Evolutionary conservation across 192 early-diverging fungal species (phyloP).

Genomic region (Gamsiella multidivaricata): DNA sequence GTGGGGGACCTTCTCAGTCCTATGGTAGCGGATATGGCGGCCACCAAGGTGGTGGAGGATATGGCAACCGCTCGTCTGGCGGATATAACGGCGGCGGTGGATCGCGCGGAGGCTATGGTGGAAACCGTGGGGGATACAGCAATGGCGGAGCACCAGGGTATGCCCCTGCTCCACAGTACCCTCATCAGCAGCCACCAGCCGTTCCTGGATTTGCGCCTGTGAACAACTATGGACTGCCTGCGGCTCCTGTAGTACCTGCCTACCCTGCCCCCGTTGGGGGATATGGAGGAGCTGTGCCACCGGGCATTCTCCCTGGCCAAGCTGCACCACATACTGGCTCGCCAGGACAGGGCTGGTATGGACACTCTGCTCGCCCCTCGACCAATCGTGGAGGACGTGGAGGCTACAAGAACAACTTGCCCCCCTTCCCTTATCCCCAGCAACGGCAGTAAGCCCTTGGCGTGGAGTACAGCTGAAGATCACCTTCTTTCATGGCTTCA

Average conservation of each 20-base stretch:
- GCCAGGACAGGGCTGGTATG: conserved; percentile 37
- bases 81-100: conserved; percentile 21
- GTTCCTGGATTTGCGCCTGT: conserved; percentile 45
- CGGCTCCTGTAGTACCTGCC: neutral
- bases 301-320: conserved; percentile 34
- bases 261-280: conserved; percentile 23
- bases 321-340: conserved; percentile 6
- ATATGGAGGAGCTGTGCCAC: conserved; percentile 30
- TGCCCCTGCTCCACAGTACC: conserved; percentile 18
- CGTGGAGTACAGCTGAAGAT: too few species aligned
- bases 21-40: conserved; percentile 14
- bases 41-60: conserved; percentile 23
- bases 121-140: conserved; percentile 35
- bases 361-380: conserved; percentile 20
- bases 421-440: conserved; percentile 43
- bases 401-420: conserved; percentile 33
- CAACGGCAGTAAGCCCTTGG: conserved; percentile 28
- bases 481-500: too few species aligned
- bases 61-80: conserved; percentile 16
- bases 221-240: conserved; percentile 42
- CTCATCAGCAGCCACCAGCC: conserved; percentile 5
- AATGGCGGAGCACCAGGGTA: conserved; percentile 14
- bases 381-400: conserved; percentile 28
- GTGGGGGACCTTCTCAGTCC: conserved; percentile 11
- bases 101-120: conserved; percentile 22